Base-by-base conservation (phyloP, 306 rosid genomes). In the Lotus japonicus region DNA sequence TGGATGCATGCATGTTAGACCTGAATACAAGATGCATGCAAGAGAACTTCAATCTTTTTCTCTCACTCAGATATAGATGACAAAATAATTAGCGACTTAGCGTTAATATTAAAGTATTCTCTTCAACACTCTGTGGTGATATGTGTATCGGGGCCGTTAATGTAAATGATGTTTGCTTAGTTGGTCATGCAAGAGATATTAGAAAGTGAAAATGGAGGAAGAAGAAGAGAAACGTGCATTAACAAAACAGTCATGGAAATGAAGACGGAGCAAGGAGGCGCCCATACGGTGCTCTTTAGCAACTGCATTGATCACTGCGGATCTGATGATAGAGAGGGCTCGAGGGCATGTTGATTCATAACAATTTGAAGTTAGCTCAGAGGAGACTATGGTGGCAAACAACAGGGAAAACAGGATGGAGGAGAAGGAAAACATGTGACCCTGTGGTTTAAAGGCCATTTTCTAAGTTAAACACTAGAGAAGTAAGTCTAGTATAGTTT, bases 181-280 rank as follows among this genome's bases (percentile, higher is more conserved):
- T 31, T 31, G 36, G 2, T 5, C 7, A 31, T 31, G 36, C 36
- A 5, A 31, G 36, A 31, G 36, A 5, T 1, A n/a, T n/a, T n/a
- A 5, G 36, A 31, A 31, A 5, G 36, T 31, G 36, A 31, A 36
- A n/a, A 18, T 0, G 45, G 14, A 33, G n/a, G 14, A 41, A 19
- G 17, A 26, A 15, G 16, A 14, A 33, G 50, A 66, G 45, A 60
- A 72, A 64, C 81, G 7, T 83, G 72, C 86, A 66, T 83, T 75
- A 38, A 83, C 82, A 35, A 82, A 82, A 55, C 82, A 78, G 49
- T 78, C 82, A 42, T 78, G 82, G 70, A 83, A 31, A 79, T 75
- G 86, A 44, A 79, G 86, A 51, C 86, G 86, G 8, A 83, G 86
- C 77, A 78, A 72, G 21, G 87, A 83, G 1, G 81, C 87, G 11